A percentile compares a stretch with the other conserved stretches of the same genome.
Evolutionary conservation across 176 grass and related monocot species (phyloP).

Genomic region (Cenchrus fungigraminus): DNA sequence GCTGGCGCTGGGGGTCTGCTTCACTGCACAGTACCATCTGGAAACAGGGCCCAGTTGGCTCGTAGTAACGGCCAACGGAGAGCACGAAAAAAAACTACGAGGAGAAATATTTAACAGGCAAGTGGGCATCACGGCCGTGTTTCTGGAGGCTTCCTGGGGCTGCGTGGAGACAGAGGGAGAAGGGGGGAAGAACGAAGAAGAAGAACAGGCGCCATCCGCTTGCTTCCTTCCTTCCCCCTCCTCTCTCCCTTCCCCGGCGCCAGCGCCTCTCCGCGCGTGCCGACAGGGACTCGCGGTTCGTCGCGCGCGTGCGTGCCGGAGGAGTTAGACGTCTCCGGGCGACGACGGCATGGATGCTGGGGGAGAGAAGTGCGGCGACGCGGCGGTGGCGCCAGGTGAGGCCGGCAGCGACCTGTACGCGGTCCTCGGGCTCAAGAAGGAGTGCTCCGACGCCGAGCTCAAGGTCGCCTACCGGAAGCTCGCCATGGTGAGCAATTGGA

Average conservation of each 20-base stretch:
- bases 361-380: conserved; percentile 41
- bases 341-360: conserved; percentile 52
- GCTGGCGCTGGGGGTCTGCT: background rate
- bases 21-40: background rate
- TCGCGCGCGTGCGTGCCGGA: background rate
- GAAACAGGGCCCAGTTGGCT: conserved; percentile 15
- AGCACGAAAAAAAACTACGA: conserved; percentile 27
- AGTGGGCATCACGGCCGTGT: conserved; percentile 54
- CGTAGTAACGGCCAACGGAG: background rate
- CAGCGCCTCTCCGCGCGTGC: conserved; percentile 8
- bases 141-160: conserved; percentile 78
- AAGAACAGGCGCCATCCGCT: conserved; percentile 12
- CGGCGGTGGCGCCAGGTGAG: background rate
- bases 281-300: background rate
- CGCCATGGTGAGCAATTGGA: conserved; percentile 67
- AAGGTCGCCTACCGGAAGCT: conserved; percentile 85
- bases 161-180: conserved; percentile 36
- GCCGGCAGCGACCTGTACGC: conserved; percentile 66
- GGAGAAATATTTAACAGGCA: conserved; percentile 40
- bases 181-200: conserved; percentile 1
- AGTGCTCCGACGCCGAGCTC: conserved; percentile 81
- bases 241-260: background rate
- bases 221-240: background rate
- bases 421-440: conserved; percentile 82
- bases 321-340: background rate